Evolutionary conservation across 1,139 yeast genomes (phyloP), one percentile per base, ranked within the genome.

Genomic region (Magnusiomyces tetraspermus): DNA sequence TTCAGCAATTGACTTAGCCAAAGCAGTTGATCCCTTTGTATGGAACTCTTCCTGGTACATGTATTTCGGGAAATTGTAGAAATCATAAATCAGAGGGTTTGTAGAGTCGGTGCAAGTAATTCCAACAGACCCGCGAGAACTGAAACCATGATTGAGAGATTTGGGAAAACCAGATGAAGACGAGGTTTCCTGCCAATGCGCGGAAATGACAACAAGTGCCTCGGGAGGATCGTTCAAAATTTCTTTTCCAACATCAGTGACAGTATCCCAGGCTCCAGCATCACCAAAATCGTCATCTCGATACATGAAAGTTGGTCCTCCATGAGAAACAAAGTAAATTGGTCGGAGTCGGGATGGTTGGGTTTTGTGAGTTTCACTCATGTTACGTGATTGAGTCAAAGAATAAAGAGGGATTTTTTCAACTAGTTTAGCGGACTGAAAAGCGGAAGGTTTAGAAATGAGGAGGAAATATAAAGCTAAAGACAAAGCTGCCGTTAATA

Each of bases 261-360:
- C 71, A 3, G 70, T 70, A n/a, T 72, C 69, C 72, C 77, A 82
- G 0, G 92, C 90, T 2, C 85, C 85, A 15, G 59, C 58, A 56
- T 81, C 76, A 21, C 59, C 60, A 28, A 56, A 55, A 23, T 50
- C 48, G 33, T 67, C 68, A 37, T 75, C 75, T 23, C 70, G 66
- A 60, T 81, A 76, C 74, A 83, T 77, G 64, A 85, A 83, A 1
- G 83, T 79, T 2, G 94, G 94, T 1, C 89, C 90, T 2, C 94
- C 94, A 67, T 85, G 94, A 36, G 87, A 80, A 51, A 84, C 64
- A 65, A 85, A 85, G 63, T 71, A 82, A 1, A 81, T 75, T 6
- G 94, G 90, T 11, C 53, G 37, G 23, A 53, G 50, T 17, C 51
- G 49, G n/a, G 50, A 48, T n/a, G n/a, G n/a, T n/a, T n/a, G n/a